A percentile compares a stretch with the other conserved stretches of the same genome.
phyloP scores from a whole-genome alignment of 2,329 filamentous ascomycete genomes.

The Fusarium decemcellulare region DNA sequence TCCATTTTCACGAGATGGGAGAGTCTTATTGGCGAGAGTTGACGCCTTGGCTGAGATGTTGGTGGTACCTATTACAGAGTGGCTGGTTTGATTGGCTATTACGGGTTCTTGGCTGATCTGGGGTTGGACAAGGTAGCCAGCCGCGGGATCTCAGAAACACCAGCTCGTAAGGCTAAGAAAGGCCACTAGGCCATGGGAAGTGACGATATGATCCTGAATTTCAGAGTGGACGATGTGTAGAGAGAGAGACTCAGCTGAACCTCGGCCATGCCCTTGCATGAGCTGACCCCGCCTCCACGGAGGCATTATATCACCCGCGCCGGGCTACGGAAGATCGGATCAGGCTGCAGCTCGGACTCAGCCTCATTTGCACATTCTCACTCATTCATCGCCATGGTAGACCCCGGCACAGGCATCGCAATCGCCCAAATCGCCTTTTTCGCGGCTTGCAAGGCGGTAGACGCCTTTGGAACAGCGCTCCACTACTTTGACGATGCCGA shows the following conservation, averaged over 20 bases:
- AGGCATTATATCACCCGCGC: background rate
- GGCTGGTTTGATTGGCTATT: too few species aligned
- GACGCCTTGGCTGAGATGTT: too few species aligned
- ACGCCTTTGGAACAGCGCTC: constrained; percentile 7
- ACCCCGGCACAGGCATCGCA: constrained; percentile 8
- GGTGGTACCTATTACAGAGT: too few species aligned
- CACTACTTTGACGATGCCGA: constrained; percentile 9
- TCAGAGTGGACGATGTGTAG: too few species aligned
- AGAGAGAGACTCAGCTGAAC: too few species aligned
- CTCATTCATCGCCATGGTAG: constrained; percentile 1
- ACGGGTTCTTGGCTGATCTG: too few species aligned
- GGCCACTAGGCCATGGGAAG: background rate
- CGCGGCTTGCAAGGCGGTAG: constrained; percentile 8
- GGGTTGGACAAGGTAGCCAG: too few species aligned
- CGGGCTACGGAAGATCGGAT: background rate
- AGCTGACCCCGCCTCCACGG: constrained; percentile 1
- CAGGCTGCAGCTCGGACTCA: background rate
- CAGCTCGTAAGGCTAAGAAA: background rate
- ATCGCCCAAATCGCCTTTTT: constrained; percentile 10
- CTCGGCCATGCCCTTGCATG: background rate
- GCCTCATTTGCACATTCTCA: background rate
- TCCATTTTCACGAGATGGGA: background rate
- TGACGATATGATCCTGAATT: background rate
- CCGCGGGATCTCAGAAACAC: background rate
- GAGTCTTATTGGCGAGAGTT: background rate